Evolutionary conservation across 169 alveolate genomes (phyloP).

Genomic region (Cryptosporidium parvum): DNA sequence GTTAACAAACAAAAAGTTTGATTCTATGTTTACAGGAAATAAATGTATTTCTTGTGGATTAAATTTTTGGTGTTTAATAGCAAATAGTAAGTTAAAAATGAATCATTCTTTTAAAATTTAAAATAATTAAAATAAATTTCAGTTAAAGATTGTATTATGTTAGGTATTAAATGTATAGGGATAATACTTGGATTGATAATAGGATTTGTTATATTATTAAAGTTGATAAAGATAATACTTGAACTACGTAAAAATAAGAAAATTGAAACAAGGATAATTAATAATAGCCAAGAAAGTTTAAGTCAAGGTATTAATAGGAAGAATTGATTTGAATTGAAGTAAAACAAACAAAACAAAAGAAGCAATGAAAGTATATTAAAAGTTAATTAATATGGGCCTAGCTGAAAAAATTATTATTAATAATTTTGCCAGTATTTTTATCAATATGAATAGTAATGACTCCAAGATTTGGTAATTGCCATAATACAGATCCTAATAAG

Average conservation of each 20-base stretch:
- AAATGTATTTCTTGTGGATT: conserved; percentile 49
- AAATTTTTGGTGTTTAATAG: conserved; percentile 71
- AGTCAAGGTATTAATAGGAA: background rate
- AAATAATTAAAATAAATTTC: background rate
- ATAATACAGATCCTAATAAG: conserved; percentile 9
- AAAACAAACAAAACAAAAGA: too few species aligned
- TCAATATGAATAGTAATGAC: conserved; percentile 29
- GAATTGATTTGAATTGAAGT: background rate
- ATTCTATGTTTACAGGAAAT: conserved; percentile 52
- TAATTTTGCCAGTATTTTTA: conserved; percentile 17
- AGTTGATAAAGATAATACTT: background rate
- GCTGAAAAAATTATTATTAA: background rate
- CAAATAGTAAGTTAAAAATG: conserved; percentile 48
- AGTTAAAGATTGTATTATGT: conserved; percentile 67
- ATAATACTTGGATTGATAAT: conserved; percentile 25
- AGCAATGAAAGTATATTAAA: background rate
- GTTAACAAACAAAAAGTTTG: conserved; percentile 41
- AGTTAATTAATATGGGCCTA: background rate
- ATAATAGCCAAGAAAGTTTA: background rate
- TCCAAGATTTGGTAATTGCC: conserved; percentile 70
- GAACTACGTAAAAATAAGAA: background rate
- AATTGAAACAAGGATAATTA: background rate
- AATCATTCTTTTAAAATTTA: background rate
- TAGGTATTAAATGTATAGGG: conserved; percentile 43
- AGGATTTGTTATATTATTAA: conserved; percentile 1